Conservation (phyloP, 495 filamentous ascomycete genomes). For the Saxophila tyrrhenica region DNA sequence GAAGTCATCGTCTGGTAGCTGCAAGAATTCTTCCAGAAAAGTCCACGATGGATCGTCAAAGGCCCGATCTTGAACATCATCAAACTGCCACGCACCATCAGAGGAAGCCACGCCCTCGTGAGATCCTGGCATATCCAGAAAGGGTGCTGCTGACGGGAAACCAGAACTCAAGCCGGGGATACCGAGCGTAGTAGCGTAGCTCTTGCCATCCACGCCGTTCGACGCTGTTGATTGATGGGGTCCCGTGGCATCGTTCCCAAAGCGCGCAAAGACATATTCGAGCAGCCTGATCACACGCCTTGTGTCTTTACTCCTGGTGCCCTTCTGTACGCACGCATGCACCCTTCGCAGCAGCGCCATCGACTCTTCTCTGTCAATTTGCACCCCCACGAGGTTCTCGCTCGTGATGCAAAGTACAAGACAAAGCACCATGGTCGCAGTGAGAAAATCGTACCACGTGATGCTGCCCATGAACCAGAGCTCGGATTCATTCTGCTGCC, state of each 20-base stretch:
- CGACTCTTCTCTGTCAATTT: not conserved
- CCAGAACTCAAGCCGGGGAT: no score
- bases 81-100: no score
- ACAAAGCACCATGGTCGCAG: not conserved
- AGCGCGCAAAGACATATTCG: not conserved
- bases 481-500: not conserved
- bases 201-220: no score
- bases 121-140: no score
- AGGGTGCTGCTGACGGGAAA: no score
- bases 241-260: no score
- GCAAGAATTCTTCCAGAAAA: not conserved
- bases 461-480: not conserved
- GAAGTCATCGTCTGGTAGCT: not conserved
- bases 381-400: not conserved
- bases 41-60: not conserved
- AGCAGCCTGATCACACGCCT: not conserved
- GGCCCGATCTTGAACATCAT: no score
- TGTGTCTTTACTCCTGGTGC: not conserved
- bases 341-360: not conserved
- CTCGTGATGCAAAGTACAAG: not conserved
- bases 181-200: no score
- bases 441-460: not conserved
- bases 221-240: no score
- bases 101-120: no score
- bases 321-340: not conserved